A percentile compares a stretch with the other conserved stretches of the same genome.
phyloP scores from a whole-genome alignment of 768 basidiomycete species.

The Boletales sp. region DNA sequence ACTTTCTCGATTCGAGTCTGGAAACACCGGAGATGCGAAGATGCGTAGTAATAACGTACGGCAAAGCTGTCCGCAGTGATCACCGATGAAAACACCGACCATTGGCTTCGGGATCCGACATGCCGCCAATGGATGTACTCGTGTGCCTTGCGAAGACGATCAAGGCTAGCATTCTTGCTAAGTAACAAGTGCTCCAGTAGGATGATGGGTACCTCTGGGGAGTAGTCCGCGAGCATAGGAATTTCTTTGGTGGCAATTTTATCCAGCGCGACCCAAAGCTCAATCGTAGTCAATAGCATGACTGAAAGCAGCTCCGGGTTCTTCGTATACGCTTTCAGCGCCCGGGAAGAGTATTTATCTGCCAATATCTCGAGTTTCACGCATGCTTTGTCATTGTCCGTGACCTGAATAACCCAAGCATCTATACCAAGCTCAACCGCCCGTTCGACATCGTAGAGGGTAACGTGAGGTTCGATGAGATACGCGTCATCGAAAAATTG shows the following conservation, averaged over 20 bases:
- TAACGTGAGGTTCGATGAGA: slow-evolving; percentile 8
- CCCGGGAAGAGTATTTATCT: slow-evolving; percentile 22
- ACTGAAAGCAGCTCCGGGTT: slow-evolving; percentile 39
- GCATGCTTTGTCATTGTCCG: slow-evolving; percentile 8
- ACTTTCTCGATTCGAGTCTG: slow-evolving; percentile 26
- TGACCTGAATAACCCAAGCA: slow-evolving; percentile 29
- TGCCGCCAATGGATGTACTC: slow-evolving; percentile 34
- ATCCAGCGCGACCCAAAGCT: slow-evolving; percentile 38
- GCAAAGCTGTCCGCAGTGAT: slow-evolving; percentile 25
- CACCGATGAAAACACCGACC: slow-evolving; percentile 33
- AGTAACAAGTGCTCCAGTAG: slow-evolving; percentile 29
- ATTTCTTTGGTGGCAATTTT: slow-evolving; percentile 13
- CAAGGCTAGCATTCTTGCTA: slow-evolving; percentile 24
- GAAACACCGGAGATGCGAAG: slow-evolving; percentile 20
- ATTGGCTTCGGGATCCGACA: background rate
- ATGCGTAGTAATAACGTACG: slow-evolving; percentile 31
- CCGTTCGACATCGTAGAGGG: slow-evolving; percentile 37
- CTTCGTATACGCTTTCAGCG: slow-evolving; percentile 22
- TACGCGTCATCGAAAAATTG: slow-evolving; percentile 7
- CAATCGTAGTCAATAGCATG: slow-evolving; percentile 38
- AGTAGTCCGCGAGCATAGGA: slow-evolving; percentile 29
- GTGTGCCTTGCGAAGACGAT: slow-evolving; percentile 23
- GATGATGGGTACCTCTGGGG: slow-evolving; percentile 29
- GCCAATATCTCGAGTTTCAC: slow-evolving; percentile 19
- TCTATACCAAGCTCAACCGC: slow-evolving; percentile 31